A percentile compares a stretch with the other conserved stretches of the same genome.
phyloP scores from a whole-genome alignment of 2,329 filamentous ascomycete species.

The Kalmusia sp. region DNA sequence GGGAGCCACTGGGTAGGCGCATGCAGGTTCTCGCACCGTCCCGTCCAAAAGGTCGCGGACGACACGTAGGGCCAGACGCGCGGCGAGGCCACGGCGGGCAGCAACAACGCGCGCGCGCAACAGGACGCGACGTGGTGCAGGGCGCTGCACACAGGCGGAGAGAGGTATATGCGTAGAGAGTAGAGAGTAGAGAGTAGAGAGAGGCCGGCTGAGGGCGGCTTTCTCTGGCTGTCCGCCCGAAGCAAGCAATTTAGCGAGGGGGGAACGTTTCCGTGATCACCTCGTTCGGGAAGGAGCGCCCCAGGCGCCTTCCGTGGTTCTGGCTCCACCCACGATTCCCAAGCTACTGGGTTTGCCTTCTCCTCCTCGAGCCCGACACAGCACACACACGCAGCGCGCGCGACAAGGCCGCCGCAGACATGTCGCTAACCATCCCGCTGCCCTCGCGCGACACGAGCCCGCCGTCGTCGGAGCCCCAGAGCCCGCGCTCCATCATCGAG shows the following conservation, averaged over 20 bases:
- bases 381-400: conserved; percentile 8
- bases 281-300: conserved; percentile 11
- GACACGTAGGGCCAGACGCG: conserved; percentile 15
- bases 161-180: neutral
- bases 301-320: conserved; percentile 14
- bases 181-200: neutral
- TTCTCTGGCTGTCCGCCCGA: neutral
- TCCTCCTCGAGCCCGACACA: conserved; percentile 14
- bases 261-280: neutral
- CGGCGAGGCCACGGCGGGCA: conserved; percentile 5
- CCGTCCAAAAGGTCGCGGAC: neutral
- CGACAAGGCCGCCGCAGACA: conserved; percentile 15
- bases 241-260: neutral
- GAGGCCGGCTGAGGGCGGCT: neutral
- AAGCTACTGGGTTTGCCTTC: conserved; percentile 15
- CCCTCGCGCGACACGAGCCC: conserved; percentile 26
- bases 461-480: conserved; percentile 25
- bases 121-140: neutral
- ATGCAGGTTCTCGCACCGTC: conserved; percentile 12
- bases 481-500: conserved; percentile 33
- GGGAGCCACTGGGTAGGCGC: conserved; percentile 5
- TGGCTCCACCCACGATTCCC: conserved; percentile 20
- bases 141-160: too few species aligned
- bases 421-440: conserved; percentile 30
- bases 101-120: conserved; percentile 4